phyloP scores from a whole-genome alignment of 2,329 filamentous ascomycete genomes.

The Colletotrichum liaoningense region DNA sequence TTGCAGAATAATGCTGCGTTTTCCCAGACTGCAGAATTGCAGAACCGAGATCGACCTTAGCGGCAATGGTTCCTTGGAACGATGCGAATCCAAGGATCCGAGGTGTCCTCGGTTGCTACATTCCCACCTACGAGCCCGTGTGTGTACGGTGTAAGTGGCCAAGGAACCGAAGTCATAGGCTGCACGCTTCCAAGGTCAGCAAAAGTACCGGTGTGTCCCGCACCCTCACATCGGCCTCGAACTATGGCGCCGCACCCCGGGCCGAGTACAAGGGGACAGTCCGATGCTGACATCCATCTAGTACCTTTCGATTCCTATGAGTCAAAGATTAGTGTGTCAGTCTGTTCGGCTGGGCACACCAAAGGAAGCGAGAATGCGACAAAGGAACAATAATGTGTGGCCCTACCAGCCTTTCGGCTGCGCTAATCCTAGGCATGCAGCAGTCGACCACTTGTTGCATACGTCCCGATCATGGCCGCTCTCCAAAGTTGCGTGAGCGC shows the following conservation, averaged over 20 bases:
- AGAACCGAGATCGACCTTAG: conserved; percentile 5
- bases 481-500: no score
- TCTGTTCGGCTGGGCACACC: no score
- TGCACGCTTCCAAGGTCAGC: not conserved
- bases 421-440: no score
- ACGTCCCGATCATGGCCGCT: no score
- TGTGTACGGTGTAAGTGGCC: not conserved
- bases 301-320: not conserved
- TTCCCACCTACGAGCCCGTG: not conserved
- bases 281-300: not conserved
- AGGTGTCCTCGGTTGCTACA: not conserved
- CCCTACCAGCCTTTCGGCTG: no score
- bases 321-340: no score
- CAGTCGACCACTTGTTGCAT: no score
- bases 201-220: not conserved
- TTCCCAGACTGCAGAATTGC: not conserved
- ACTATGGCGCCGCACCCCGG: not conserved
- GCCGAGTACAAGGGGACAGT: not conserved
- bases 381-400: no score
- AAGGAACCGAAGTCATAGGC: not conserved
- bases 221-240: not conserved
- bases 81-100: not conserved
- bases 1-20: not conserved
- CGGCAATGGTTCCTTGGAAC: not conserved
- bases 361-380: no score